Percentiles rank a stretch among this genome's conserved stretches.
Evolutionary conservation across 2,329 filamentous ascomycete genomes (phyloP).

Genomic region (Cadophora gregata): DNA sequence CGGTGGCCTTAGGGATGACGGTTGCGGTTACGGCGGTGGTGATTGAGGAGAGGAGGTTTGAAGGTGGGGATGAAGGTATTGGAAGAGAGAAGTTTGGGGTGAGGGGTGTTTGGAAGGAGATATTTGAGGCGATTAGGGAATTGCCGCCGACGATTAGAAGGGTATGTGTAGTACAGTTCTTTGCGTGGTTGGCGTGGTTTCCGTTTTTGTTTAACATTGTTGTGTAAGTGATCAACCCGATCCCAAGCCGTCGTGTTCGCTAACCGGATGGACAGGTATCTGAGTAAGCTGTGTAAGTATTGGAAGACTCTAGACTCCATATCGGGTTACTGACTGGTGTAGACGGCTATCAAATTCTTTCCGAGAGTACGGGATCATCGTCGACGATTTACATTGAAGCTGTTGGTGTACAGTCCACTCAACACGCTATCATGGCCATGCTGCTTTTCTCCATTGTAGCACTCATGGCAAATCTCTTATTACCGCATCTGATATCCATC

Average conservation of each 20-base stretch:
- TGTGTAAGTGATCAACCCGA: background rate
- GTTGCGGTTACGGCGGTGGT: conserved; percentile 24
- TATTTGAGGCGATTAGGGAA: background rate
- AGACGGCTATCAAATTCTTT: background rate
- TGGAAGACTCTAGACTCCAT: background rate
- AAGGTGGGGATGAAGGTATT: background rate
- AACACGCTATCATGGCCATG: conserved; percentile 1
- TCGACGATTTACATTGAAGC: background rate
- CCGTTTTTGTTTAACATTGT: conserved; percentile 45
- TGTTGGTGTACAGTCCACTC: background rate
- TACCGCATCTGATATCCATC: background rate
- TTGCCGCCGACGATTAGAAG: conserved; percentile 2
- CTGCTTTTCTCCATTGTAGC: conserved; percentile 3
- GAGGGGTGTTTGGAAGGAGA: background rate
- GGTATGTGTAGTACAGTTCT: conserved; percentile 41
- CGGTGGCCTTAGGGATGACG: conserved; percentile 27
- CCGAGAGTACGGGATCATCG: background rate
- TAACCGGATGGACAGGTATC: conserved; percentile 33
- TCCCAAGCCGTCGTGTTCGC: background rate
- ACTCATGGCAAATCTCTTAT: conserved; percentile 1
- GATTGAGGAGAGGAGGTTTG: conserved; percentile 22
- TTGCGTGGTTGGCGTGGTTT: conserved; percentile 46
- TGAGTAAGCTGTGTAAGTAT: conserved; percentile 10
- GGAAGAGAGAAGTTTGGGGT: conserved; percentile 7
- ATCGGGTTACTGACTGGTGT: background rate